Evolutionary conservation across 2,329 filamentous ascomycete genomes (phyloP).

Genomic region (Penicillium sp.): DNA sequence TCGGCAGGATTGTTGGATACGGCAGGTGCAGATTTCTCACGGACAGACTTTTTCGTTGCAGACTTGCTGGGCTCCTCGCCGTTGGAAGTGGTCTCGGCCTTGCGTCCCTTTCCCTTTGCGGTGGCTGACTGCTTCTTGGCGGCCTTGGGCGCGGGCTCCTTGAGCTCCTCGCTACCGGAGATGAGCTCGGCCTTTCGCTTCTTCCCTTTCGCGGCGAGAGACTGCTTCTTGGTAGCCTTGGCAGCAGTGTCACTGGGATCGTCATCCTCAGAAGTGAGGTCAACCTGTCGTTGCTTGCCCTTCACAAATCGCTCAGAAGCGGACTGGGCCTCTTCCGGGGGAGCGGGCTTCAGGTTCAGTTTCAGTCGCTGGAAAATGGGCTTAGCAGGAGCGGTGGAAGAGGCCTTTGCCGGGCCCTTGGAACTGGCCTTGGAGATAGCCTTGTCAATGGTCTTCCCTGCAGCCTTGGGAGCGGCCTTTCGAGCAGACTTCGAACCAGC

Average conservation of each 20-base stretch:
- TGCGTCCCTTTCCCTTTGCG: conserved; percentile 2
- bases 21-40: background rate
- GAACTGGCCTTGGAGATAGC: background rate
- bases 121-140: background rate
- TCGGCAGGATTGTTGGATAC: background rate
- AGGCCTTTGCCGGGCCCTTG: background rate
- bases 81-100: background rate
- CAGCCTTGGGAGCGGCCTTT: background rate
- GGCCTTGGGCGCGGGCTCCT: background rate
- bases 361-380: conserved; percentile 12
- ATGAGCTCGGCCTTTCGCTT: no score
- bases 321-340: conserved; percentile 1
- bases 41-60: background rate
- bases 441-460: background rate
- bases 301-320: background rate
- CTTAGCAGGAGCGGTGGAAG: background rate
- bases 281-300: no score
- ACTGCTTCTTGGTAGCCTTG: no score
- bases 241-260: no score
- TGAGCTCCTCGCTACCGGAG: background rate
- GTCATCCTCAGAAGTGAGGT: no score
- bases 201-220: no score
- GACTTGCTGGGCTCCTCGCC: background rate
- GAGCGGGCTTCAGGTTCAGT: conserved; percentile 13
- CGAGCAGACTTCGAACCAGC: background rate